Evolutionary conservation across 345 rosid genomes (phyloP), one percentile per base, ranked within the genome.

Genomic region (Noccaea caerulescens): DNA sequence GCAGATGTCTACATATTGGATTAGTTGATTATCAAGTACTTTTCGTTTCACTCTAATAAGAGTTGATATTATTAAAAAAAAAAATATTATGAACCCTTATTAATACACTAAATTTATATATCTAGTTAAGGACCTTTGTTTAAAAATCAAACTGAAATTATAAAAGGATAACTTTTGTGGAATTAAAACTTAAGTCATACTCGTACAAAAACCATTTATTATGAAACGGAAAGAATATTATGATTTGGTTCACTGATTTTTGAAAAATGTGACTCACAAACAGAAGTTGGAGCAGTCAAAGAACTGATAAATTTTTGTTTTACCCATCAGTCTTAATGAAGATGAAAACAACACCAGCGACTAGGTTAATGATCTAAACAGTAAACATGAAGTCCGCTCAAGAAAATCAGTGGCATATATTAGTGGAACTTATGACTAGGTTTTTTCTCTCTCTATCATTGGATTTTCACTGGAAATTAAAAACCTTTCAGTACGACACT

Each of bases 401-500:
- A 54, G 30, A 39, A 56, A 71, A 75, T 58, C 38, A 69, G 61
- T 39, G 71, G 68, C 42, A 58, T 61, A 25, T 62, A 71, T 39
- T 53, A 65, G 46, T 72, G 75, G 69, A 72, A 58, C 63, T 66
- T 50, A 61, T 58, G 59, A 73, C 68, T 63, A 83, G 72, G 73
- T 73, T 70, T 58, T 63, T 44, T 67, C 30, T 27, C 30, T 8
- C 38, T 61, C 58, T 63, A 71, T 71, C 68, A 64, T 57, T 66
- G 46, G 27, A 37, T 61, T 65, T 59, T 33, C 63, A 75, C 38
- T 42, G 54, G 73, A 67, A 52, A 16, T 37, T 50, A 12, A 18
- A 42, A 75, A 70, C 82, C 85, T 79, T 63, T 78, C 75, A 67
- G 65, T 66, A 78, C 77, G 80, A 73, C 86, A 68, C 44, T 73